Evolutionary conservation across 345 rosid species (phyloP).

Genomic region (Syzygium grande): DNA sequence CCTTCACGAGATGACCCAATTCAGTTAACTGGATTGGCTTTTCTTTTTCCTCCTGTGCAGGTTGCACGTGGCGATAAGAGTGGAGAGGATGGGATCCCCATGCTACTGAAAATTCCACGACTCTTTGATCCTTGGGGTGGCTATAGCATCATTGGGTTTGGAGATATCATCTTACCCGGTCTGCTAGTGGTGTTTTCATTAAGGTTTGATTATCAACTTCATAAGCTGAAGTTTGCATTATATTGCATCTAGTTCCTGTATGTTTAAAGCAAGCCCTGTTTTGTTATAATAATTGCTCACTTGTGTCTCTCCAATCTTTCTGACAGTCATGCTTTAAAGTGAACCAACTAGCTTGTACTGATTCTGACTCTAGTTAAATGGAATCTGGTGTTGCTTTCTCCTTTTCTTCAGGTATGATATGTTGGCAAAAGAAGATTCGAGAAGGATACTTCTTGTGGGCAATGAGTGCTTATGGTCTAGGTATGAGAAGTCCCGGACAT

Average conservation of each 20-base stretch:
- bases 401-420: slow-evolving; percentile 67
- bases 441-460: slow-evolving; percentile 88
- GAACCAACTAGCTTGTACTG: background rate
- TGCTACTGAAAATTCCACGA: slow-evolving; percentile 92
- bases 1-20: background rate
- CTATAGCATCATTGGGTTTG: slow-evolving; percentile 94
- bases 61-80: slow-evolving; percentile 97
- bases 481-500: slow-evolving; percentile 18
- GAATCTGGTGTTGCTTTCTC: background rate
- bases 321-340: background rate
- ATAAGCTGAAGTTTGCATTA: background rate
- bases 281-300: background rate
- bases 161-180: slow-evolving; percentile 95
- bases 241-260: background rate
- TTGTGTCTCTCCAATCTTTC: background rate
- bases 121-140: slow-evolving; percentile 99
- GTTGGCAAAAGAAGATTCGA: slow-evolving; percentile 67
- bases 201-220: slow-evolving; percentile 34
- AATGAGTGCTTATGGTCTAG: slow-evolving; percentile 92
- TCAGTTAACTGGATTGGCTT: background rate
- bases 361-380: background rate
- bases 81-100: slow-evolving; percentile 94
- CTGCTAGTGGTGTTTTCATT: slow-evolving; percentile 82
- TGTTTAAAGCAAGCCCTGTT: background rate
- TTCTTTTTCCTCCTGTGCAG: slow-evolving; percentile 23